phyloP scores from a whole-genome alignment of 805 yeast species.

The Metschnikowia peoriensis region DNA sequence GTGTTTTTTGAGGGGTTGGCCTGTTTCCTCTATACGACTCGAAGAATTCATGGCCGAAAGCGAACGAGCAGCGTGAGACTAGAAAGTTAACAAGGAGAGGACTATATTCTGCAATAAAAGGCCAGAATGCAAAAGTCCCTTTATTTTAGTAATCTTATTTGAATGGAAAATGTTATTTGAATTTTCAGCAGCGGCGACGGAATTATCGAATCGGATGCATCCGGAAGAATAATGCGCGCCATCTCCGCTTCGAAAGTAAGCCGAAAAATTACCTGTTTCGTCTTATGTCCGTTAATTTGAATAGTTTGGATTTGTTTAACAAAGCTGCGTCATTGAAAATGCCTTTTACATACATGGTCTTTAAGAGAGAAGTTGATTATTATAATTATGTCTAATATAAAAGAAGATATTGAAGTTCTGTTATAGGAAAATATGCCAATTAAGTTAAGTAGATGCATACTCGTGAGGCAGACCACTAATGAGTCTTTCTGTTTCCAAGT shows the following conservation, averaged over 20 bases:
- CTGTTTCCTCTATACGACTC: neutral
- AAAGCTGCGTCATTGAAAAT: neutral
- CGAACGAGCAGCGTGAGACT: neutral
- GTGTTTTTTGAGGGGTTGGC: constrained; percentile 2
- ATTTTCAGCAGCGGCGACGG: neutral
- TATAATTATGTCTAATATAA: too few relatives aligned
- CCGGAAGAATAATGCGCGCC: neutral
- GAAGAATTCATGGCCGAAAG: neutral
- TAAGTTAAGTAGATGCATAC: constrained; percentile 10
- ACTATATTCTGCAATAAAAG: too few relatives aligned
- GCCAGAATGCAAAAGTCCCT: neutral
- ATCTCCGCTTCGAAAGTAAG: neutral
- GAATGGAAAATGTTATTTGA: neutral
- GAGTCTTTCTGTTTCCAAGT: constrained; percentile 13
- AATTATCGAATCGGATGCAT: neutral
- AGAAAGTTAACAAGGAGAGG: too few relatives aligned
- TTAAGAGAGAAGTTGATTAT: neutral
- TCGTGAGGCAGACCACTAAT: constrained; percentile 8
- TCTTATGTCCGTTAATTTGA: neutral
- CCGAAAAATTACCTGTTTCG: neutral
- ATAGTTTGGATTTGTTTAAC: neutral
- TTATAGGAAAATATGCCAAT: neutral
- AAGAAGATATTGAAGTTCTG: neutral
- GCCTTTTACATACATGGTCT: neutral
- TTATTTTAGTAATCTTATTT: neutral